A percentile compares a stretch with the other conserved stretches of the same genome.
These are phyloP conservation scores for Trichoderma lentiforme DNA, from an alignment of 2,329 filamentous ascomycete genomes.

Conservation along the genomic window DNA sequence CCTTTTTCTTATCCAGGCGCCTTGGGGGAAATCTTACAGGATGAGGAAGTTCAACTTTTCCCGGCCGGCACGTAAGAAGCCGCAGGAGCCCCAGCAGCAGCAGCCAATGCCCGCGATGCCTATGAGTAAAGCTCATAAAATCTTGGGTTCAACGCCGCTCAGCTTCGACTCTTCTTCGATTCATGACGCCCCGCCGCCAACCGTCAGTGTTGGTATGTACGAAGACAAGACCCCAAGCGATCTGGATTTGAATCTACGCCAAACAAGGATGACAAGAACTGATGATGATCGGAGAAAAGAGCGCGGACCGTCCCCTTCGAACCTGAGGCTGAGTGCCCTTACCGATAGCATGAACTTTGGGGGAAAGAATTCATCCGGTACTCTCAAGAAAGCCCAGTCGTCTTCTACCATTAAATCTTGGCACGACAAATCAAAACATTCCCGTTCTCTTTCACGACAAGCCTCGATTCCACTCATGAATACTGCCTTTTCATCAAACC, in stretches of 20 bases:
- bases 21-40: conserved; percentile 10
- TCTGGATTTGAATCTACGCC: conserved; percentile 16
- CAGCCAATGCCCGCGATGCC: conserved; percentile 32
- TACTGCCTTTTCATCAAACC: conserved; percentile 50
- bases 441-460: conserved; percentile 56
- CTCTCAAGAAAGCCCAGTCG: conserved; percentile 47
- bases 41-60: conserved; percentile 50
- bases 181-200: conserved; percentile 41
- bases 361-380: conserved; percentile 41
- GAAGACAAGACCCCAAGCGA: conserved; percentile 38
- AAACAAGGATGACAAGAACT: conserved; percentile 23
- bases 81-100: conserved; percentile 25
- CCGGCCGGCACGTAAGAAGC: conserved; percentile 47
- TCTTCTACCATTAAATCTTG: conserved; percentile 55
- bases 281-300: conserved; percentile 43
- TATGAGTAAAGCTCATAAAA: conserved; percentile 50
- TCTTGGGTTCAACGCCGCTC: conserved; percentile 46
- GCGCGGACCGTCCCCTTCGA: conserved; percentile 43
- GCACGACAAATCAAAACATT: conserved; percentile 55
- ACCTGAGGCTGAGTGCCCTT: conserved; percentile 22
- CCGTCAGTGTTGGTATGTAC: conserved; percentile 43
- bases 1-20: background rate
- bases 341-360: conserved; percentile 23
- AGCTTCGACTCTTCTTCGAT: conserved; percentile 37
- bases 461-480: conserved; percentile 58